These are phyloP conservation scores for Reutealis trisperma DNA, from an alignment of 345 rosid genomes.

Conservation along the genomic window DNA sequence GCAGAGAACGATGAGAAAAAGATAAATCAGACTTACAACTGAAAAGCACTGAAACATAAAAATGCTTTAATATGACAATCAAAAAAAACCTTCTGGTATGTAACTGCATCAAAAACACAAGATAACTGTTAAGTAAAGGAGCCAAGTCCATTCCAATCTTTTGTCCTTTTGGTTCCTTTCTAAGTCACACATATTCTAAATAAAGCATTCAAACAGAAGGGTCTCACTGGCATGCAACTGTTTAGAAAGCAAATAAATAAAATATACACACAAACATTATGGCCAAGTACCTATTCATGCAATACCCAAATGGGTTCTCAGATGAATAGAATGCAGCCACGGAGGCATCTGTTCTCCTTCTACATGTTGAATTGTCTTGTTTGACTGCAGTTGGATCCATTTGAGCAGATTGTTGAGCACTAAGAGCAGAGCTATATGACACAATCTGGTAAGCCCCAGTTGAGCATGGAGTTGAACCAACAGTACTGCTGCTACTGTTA, in stretches of 20 bases:
- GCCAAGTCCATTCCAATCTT: slow-evolving; percentile 1
- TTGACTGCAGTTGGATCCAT: slow-evolving; percentile 47
- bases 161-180: neutral
- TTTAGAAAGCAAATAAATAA: slow-evolving; percentile 15
- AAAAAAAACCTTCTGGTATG: slow-evolving; percentile 4
- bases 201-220: neutral
- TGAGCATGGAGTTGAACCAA: slow-evolving; percentile 60
- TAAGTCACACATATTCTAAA: neutral
- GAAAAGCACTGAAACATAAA: slow-evolving; percentile 15
- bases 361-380: slow-evolving; percentile 44
- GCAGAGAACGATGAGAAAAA: slow-evolving; percentile 20
- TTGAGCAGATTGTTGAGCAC: slow-evolving; percentile 43
- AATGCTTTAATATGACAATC: neutral
- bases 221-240: neutral
- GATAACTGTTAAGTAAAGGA: slow-evolving; percentile 15
- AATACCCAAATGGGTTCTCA: slow-evolving; percentile 52
- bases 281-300: slow-evolving; percentile 53
- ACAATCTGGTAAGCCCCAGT: slow-evolving; percentile 65
- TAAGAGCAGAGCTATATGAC: slow-evolving; percentile 40
- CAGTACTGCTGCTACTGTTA: slow-evolving; percentile 46
- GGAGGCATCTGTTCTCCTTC: slow-evolving; percentile 35
- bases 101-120: neutral
- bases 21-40: neutral
- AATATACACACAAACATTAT: neutral
- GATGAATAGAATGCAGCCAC: slow-evolving; percentile 44